Evolutionary conservation across 1,284 basidiomycete species (phyloP).

Genomic region (Rugosomyces carneus): DNA sequence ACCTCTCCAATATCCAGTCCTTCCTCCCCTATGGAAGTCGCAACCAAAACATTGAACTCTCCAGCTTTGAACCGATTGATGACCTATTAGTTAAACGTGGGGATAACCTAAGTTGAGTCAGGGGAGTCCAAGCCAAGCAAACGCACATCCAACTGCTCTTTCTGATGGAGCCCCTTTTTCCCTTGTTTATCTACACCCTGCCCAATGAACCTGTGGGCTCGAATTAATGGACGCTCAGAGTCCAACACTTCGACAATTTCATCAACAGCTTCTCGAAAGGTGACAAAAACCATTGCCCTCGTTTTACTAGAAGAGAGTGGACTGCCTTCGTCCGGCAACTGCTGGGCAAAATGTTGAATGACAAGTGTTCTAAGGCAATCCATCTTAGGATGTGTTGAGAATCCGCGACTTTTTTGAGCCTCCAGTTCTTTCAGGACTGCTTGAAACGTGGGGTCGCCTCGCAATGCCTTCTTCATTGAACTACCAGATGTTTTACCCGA

Average conservation of each 20-base stretch:
- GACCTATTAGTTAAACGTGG: constrained; percentile 38
- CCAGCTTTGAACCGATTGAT: constrained; percentile 86
- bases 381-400: constrained; percentile 88
- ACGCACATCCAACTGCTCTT: constrained; percentile 81
- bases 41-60: constrained; percentile 88
- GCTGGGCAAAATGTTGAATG: constrained; percentile 73
- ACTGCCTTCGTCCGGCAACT: constrained; percentile 35
- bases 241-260: constrained; percentile 83
- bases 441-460: constrained; percentile 54
- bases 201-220: constrained; percentile 84
- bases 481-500: constrained; percentile 35
- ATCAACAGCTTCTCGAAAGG: constrained; percentile 83
- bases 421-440: constrained; percentile 63
- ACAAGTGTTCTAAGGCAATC: constrained; percentile 73
- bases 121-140: not conserved
- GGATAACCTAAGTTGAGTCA: constrained; percentile 9
- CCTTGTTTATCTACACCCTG: constrained; percentile 85
- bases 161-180: constrained; percentile 86
- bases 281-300: constrained; percentile 94
- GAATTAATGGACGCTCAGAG: constrained; percentile 66
- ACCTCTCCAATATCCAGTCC: constrained; percentile 99
- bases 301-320: constrained; percentile 38
- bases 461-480: constrained; percentile 37
- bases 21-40: constrained; percentile 97
- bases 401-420: constrained; percentile 43